A percentile compares a stretch with the other conserved stretches of the same genome.
Evolutionary conservation across 2,329 filamentous ascomycete genomes (phyloP).

Genomic region (Zasmidium citrigriseum): DNA sequence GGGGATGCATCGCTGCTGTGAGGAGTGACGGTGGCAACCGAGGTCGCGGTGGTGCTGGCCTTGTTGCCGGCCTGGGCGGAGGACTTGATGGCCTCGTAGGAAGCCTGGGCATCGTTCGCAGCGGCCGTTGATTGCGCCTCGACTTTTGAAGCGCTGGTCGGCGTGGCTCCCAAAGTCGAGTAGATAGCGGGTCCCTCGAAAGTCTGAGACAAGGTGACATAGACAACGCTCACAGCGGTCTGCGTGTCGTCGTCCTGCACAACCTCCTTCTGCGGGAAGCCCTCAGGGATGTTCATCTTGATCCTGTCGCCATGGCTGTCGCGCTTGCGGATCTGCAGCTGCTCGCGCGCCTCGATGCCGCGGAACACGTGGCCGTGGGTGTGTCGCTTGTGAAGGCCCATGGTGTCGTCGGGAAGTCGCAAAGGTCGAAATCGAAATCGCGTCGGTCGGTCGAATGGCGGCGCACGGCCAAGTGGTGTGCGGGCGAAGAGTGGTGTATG

Average conservation of each 20-base stretch:
- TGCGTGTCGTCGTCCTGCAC: background rate
- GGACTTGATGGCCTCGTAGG: conserved; percentile 15
- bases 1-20: conserved; percentile 9
- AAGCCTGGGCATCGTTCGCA: conserved; percentile 18
- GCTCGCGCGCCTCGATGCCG: conserved; percentile 27
- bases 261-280: conserved; percentile 19
- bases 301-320: conserved; percentile 27
- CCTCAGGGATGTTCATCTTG: conserved; percentile 30
- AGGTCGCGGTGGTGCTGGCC: conserved; percentile 8
- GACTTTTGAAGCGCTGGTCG: conserved; percentile 10
- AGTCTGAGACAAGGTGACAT: conserved; percentile 54
- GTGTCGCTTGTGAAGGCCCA: conserved; percentile 33
- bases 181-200: conserved; percentile 50
- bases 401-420: conserved; percentile 17
- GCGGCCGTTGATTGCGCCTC: conserved; percentile 7
- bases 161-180: conserved; percentile 25
- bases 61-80: conserved; percentile 11
- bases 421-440: background rate
- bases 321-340: conserved; percentile 28
- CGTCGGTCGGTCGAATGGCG: conserved; percentile 6
- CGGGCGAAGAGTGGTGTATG: conserved; percentile 8
- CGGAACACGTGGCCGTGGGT: conserved; percentile 32
- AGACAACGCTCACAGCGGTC: conserved; percentile 49
- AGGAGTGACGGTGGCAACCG: conserved; percentile 17
- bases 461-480: background rate